Percentiles rank a stretch among this genome's conserved stretches.
phyloP scores from a whole-genome alignment of 257 asterid species.

The Solanum sparsipilum region DNA sequence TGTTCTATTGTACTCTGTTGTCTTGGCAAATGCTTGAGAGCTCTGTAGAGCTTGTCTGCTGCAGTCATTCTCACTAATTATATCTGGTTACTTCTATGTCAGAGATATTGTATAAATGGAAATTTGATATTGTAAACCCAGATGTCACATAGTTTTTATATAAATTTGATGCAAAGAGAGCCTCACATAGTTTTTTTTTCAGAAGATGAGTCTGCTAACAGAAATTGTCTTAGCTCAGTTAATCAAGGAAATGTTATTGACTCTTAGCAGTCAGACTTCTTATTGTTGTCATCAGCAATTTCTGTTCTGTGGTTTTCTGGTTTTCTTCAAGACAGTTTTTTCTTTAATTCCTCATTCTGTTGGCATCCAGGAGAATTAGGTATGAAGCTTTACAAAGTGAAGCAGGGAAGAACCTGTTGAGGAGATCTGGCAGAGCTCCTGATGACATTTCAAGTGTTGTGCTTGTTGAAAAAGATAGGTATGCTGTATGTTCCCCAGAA shows the following conservation, averaged over 20 bases:
- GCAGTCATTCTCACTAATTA: neutral
- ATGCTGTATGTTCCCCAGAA: neutral
- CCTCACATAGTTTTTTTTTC: neutral
- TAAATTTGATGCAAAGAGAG: neutral
- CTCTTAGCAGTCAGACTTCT: neutral
- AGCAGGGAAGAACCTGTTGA: constrained; percentile 69
- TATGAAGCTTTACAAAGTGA: constrained; percentile 92
- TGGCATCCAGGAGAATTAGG: constrained; percentile 55
- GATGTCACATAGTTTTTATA: neutral
- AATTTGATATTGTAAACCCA: neutral
- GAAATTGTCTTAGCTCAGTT: neutral
- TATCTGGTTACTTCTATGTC: neutral
- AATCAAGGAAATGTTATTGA: neutral
- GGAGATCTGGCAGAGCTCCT: constrained; percentile 88
- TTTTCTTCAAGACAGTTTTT: neutral
- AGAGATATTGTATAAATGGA: neutral
- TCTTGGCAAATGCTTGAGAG: neutral
- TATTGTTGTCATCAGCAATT: neutral
- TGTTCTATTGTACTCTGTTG: neutral
- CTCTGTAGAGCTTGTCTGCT: neutral
- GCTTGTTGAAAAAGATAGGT: constrained; percentile 81
- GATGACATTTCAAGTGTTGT: constrained; percentile 97
- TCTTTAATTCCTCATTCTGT: neutral
- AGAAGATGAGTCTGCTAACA: neutral
- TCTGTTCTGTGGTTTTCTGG: neutral